phyloP scores from a whole-genome alignment of 176 grass and related monocot species.

The Bonia amplexicaulis region DNA sequence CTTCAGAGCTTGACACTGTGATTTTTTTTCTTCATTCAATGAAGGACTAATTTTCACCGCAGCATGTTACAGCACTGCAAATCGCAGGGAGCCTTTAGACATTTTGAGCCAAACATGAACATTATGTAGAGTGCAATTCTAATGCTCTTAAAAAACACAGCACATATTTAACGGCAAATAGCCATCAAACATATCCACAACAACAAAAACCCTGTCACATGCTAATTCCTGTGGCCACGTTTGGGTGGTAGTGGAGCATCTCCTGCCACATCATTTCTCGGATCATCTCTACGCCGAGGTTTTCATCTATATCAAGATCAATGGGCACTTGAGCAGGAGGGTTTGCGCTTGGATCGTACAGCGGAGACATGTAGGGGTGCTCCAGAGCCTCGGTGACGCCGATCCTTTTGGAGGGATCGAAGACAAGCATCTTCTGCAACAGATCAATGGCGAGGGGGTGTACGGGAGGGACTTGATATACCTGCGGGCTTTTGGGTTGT shows the following conservation, averaged over 20 bases:
- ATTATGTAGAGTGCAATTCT: neutral
- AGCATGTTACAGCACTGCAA: neutral
- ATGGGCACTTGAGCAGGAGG: constrained; percentile 53
- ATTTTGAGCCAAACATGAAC: neutral
- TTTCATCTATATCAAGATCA: constrained; percentile 51
- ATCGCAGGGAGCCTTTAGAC: neutral
- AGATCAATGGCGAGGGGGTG: constrained; percentile 56
- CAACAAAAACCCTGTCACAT: too few species aligned
- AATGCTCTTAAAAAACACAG: neutral
- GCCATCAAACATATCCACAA: neutral
- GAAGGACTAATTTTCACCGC: neutral
- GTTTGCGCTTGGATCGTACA: constrained; percentile 50
- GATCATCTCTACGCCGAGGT: constrained; percentile 48
- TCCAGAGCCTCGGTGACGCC: constrained; percentile 48
- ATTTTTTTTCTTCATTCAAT: neutral
- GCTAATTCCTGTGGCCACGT: constrained; percentile 20
- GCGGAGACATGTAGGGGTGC: constrained; percentile 53
- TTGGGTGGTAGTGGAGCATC: constrained; percentile 50
- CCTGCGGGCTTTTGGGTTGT: constrained; percentile 48
- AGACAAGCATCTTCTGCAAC: constrained; percentile 57
- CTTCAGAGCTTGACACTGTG: neutral
- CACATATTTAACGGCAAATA: neutral
- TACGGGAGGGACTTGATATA: constrained; percentile 56
- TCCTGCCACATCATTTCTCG: constrained; percentile 62
- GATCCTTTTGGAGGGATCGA: constrained; percentile 52